Evolutionary conservation across 352 stramenopile genomes (phyloP).

Genomic region (Pythium aristosporum): DNA sequence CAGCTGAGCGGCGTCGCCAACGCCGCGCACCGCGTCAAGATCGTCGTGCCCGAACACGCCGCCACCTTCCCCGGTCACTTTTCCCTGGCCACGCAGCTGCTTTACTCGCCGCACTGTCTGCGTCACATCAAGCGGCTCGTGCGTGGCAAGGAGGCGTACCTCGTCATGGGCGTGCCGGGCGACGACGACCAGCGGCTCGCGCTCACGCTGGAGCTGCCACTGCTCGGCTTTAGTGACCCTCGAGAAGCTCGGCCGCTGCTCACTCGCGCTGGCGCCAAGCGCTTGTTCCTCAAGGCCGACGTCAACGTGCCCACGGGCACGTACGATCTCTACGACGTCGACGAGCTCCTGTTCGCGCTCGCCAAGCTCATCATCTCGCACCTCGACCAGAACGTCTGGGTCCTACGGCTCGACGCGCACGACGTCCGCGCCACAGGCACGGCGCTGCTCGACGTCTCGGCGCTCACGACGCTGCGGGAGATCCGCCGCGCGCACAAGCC

Average conservation of each 20-base stretch:
- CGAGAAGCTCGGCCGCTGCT: conserved; percentile 46
- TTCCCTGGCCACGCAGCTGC: conserved; percentile 72
- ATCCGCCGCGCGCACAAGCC: conserved; percentile 63
- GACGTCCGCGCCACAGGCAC: conserved; percentile 66
- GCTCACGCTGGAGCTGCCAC: conserved; percentile 67
- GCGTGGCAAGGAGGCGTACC: conserved; percentile 61
- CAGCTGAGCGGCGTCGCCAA: conserved; percentile 71
- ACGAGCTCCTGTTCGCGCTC: conserved; percentile 81
- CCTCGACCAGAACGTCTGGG: conserved; percentile 73
- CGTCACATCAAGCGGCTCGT: conserved; percentile 60
- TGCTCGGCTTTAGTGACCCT: conserved; percentile 62
- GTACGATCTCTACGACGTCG: conserved; percentile 89
- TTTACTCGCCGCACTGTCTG: conserved; percentile 86
- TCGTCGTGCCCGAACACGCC: conserved; percentile 84
- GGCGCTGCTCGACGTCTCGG: conserved; percentile 64
- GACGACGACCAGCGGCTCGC: conserved; percentile 81
- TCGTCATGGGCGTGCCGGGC: conserved; percentile 74
- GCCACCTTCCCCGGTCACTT: conserved; percentile 78
- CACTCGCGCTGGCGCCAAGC: conserved; percentile 79
- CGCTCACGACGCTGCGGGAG: conserved; percentile 52
- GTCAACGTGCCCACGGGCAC: conserved; percentile 85
- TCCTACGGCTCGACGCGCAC: conserved; percentile 77
- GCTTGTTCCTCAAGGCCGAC: conserved; percentile 78
- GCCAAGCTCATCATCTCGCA: conserved; percentile 86
- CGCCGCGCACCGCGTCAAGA: conserved; percentile 60